A percentile compares a stretch with the other conserved stretches of the same genome.
phyloP scores from a whole-genome alignment of 768 basidiomycete genomes.

The Tubosaeta brunneosetosa region DNA sequence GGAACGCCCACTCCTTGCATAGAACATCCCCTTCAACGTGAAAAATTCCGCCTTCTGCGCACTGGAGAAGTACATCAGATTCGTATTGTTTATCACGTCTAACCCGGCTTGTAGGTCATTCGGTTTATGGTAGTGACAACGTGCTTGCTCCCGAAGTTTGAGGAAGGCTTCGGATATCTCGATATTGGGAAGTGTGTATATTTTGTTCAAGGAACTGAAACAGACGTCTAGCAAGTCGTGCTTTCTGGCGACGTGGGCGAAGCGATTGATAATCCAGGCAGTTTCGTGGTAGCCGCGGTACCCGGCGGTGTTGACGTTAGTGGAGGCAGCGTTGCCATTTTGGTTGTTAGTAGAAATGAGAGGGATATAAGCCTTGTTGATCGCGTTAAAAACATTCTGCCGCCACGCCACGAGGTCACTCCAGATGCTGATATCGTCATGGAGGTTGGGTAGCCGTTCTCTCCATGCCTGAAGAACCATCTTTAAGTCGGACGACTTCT shows the following conservation, averaged over 20 bases:
- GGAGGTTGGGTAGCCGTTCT: conserved; percentile 90
- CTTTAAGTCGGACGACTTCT: conserved; percentile 93
- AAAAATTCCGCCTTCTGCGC: conserved; percentile 98
- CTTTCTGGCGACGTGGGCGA: conserved; percentile 96
- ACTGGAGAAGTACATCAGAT: conserved; percentile 94
- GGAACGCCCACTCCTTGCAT: conserved; percentile 75
- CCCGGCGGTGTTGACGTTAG: conserved; percentile 75
- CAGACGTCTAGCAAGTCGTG: conserved; percentile 96
- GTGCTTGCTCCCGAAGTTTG: conserved; percentile 96
- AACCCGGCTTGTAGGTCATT: conserved; percentile 90
- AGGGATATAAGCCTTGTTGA: conserved; percentile 94
- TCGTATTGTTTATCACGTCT: conserved; percentile 99
- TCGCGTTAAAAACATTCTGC: conserved; percentile 95
- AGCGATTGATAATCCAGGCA: conserved; percentile 99
- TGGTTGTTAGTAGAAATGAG: conserved; percentile 64
- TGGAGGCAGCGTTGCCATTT: conserved; percentile 44
- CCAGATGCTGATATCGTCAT: conserved; percentile 98
- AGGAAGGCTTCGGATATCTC: conserved; percentile 99
- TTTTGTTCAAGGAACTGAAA: conserved; percentile 90
- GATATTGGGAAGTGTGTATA: conserved; percentile 98
- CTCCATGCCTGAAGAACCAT: conserved; percentile 96
- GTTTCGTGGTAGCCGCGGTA: conserved; percentile 98
- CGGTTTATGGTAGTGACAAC: conserved; percentile 95
- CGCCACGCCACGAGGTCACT: conserved; percentile 99
- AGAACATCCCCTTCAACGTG: conserved; percentile 98